These are phyloP conservation scores for Cicer chorassanicum DNA, from an alignment of 306 rosid species.

Conservation along the genomic window DNA sequence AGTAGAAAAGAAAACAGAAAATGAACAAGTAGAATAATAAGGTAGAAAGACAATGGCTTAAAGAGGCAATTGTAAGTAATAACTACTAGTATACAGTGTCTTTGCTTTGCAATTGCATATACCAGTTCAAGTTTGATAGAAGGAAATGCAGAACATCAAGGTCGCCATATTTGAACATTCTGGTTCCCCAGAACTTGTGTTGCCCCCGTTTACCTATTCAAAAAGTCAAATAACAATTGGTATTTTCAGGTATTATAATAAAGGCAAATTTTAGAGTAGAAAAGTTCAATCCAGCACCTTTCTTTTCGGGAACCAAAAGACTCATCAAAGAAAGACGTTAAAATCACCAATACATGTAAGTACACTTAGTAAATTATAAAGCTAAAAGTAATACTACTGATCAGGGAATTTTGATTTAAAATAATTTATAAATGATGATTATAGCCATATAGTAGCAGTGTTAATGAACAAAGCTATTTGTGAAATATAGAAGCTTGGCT, in stretches of 20 bases:
- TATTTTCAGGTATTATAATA: constrained; percentile 3
- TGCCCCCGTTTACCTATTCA: constrained; percentile 87
- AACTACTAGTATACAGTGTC: constrained; percentile 15
- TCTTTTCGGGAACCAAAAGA: constrained; percentile 13
- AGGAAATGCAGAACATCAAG: constrained; percentile 89
- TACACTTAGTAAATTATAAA: neutral
- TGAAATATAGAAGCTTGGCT: neutral
- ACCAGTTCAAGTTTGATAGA: constrained; percentile 94
- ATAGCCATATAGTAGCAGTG: neutral
- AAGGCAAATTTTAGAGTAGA: constrained; percentile 25
- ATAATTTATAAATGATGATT: neutral
- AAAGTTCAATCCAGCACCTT: constrained; percentile 13
- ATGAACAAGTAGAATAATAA: constrained; percentile 31
- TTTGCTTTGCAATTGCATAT: constrained; percentile 49
- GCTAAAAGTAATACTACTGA: neutral
- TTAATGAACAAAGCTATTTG: neutral
- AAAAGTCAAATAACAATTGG: constrained; percentile 42
- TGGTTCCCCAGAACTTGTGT: constrained; percentile 95
- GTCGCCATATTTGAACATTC: constrained; percentile 91
- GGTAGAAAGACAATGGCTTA: constrained; percentile 32
- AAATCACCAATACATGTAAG: constrained; percentile 10
- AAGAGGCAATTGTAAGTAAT: constrained; percentile 29
- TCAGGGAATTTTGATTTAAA: constrained; percentile 11
- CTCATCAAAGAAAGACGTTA: constrained; percentile 1
- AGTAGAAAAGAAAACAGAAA: neutral